A percentile compares a stretch with the other conserved stretches of the same genome.
Conservation (phyloP, 2,329 filamentous ascomycete genomes). For the Apiospora rasikravindrae region DNA sequence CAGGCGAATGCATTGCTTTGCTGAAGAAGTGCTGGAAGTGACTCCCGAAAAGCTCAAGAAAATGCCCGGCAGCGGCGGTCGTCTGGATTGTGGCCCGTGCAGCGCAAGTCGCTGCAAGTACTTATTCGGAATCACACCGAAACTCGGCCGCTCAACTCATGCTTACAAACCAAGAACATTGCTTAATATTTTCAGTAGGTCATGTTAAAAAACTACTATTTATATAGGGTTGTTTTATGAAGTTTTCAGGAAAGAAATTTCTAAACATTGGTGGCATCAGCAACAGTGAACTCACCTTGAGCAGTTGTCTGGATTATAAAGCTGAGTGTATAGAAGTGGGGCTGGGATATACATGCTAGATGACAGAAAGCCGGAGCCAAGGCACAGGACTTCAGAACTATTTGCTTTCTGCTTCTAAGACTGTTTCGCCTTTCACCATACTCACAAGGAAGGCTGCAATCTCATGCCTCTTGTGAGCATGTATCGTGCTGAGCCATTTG, state of each 20-base stretch:
- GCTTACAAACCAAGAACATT: background rate
- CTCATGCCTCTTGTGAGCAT: background rate
- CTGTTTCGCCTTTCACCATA: background rate
- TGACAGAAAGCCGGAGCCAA: background rate
- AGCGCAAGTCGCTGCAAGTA: background rate
- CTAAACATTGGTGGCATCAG: background rate
- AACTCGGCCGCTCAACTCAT: background rate
- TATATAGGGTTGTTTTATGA: background rate
- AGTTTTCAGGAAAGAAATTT: background rate
- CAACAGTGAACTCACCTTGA: background rate
- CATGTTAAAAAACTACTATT: background rate
- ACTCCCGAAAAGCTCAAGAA: background rate
- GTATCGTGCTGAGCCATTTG: too few species aligned
- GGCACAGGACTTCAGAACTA: background rate
- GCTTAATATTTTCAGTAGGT: background rate
- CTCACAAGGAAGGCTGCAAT: background rate
- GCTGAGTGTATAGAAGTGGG: background rate
- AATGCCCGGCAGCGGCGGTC: background rate
- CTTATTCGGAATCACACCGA: background rate
- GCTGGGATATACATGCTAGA: background rate
- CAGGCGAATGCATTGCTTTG: slow-evolving; percentile 36
- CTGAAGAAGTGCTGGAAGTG: background rate
- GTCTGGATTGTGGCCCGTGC: slow-evolving; percentile 4
- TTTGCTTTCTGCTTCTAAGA: background rate
- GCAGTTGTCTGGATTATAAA: background rate